phyloP scores from a whole-genome alignment of 148 eudicot genomes.

The Rheum nobile region DNA sequence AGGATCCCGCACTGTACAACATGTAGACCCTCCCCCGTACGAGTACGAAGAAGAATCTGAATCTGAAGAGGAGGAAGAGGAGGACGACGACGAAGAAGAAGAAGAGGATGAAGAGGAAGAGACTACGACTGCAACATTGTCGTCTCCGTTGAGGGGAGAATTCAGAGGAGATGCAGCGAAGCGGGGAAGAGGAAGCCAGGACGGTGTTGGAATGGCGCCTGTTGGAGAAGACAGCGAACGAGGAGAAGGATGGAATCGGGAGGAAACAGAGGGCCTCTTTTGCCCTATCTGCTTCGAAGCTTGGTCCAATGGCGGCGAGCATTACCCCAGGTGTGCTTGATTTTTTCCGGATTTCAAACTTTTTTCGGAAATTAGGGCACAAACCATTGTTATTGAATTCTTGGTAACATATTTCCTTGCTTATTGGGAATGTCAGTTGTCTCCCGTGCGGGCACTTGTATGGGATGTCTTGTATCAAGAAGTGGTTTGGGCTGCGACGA shows the following conservation, averaged over 20 bases:
- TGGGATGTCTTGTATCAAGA: slow-evolving; percentile 73
- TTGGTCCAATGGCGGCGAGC: slow-evolving; percentile 64
- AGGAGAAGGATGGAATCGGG: slow-evolving; percentile 5
- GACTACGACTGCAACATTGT: background rate
- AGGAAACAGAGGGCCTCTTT: slow-evolving; percentile 43
- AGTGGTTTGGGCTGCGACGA: slow-evolving; percentile 54
- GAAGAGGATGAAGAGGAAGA: slow-evolving; percentile 6
- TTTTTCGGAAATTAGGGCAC: slow-evolving; percentile 8
- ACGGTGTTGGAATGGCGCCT: slow-evolving; percentile 2
- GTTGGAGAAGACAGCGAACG: slow-evolving; percentile 1
- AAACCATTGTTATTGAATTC: background rate
- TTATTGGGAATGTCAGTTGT: slow-evolving; percentile 39
- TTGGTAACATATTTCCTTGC: background rate
- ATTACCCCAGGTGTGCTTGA: slow-evolving; percentile 22
- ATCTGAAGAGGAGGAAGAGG: slow-evolving; percentile 8
- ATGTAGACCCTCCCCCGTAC: background rate
- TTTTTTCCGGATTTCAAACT: background rate
- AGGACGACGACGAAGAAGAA: slow-evolving; percentile 9
- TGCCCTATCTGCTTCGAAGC: slow-evolving; percentile 83
- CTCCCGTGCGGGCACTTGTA: slow-evolving; percentile 90
- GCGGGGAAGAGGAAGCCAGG: background rate
- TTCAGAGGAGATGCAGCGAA: background rate
- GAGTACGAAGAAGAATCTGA: background rate
- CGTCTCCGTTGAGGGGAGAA: background rate
- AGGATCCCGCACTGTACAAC: background rate